Base-by-base conservation (phyloP, 768 basidiomycete species). In the Kwoniella europaea region DNA sequence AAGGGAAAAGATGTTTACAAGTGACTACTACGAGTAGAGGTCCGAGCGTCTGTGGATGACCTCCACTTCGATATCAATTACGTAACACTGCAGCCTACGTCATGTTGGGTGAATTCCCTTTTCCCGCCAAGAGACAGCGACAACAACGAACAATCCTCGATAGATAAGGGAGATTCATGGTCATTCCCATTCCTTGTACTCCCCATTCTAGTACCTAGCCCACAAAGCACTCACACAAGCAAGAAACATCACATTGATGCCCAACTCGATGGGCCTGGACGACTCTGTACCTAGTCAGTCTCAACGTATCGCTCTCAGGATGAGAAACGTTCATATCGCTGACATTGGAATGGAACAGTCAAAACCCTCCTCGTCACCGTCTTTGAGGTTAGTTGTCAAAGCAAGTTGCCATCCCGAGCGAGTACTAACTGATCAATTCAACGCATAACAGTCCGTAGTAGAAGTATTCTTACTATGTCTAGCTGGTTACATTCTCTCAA, bases 401-500 rank as follows among this genome's bases (percentile, higher is more conserved):
- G 1, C 35, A 7, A 35, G 1, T 7, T 35, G 35, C 7, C 1
- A 7, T 4, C 1, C 35, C 35, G 35, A 35, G 18, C 4, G 10
- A 50, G 9, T 18, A 1, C 57, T 12, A 20, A 69, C 22, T 29
- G 12, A 18, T 63, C 35, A 54, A 16, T 2, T 16, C 10, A 10
- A n/a, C 3, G n/a, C 0, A 35, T 29, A 18, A 27, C 35, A 95
- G 93, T 93, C 93, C 10, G 94, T 96, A 71, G 85, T 92, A 41
- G 90, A 96, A 84, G 94, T 97, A 55, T 92, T 94, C 80, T 74
- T 96, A 54, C 86, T 94, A 68, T 95, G 93, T 85, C 79, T 92
- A 3, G 90, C 91, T 0, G 94, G 94, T 1, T 85, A 82, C 69
- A 85, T 90, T 27, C 89, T 98, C 50, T 92, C 95, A 0, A 83